These are phyloP conservation scores for Boletales sp. DNA, from an alignment of 768 basidiomycete genomes.

Conservation along the genomic window DNA sequence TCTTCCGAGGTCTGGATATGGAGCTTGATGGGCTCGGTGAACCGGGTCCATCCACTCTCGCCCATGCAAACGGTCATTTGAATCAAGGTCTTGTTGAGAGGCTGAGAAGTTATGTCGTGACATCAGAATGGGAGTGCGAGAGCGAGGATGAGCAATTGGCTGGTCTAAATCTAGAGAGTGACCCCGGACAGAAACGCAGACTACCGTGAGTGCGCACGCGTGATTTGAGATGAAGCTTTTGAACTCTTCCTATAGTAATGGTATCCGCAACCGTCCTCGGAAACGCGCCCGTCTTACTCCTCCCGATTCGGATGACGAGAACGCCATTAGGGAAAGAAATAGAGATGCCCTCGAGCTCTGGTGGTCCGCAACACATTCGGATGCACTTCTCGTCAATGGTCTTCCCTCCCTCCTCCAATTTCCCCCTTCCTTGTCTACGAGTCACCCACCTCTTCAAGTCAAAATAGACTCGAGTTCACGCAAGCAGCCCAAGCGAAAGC, in stretches of 20 bases:
- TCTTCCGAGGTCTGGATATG: slow-evolving; percentile 58
- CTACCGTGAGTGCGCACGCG: slow-evolving; percentile 17
- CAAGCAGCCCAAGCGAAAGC: slow-evolving; percentile 20
- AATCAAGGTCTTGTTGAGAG: slow-evolving; percentile 17
- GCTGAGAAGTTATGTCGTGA: slow-evolving; percentile 15
- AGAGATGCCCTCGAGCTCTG: slow-evolving; percentile 53
- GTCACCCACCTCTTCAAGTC: slow-evolving; percentile 4
- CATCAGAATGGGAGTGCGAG: slow-evolving; percentile 34
- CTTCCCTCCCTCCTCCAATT: slow-evolving; percentile 49
- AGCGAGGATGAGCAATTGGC: slow-evolving; percentile 31
- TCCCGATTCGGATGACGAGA: slow-evolving; percentile 36
- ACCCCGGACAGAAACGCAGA: slow-evolving; percentile 64
- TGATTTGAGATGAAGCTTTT: neutral
- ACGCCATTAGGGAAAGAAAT: slow-evolving; percentile 29
- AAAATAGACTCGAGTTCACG: slow-evolving; percentile 10
- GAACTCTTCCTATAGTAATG: slow-evolving; percentile 17
- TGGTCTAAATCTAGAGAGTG: slow-evolving; percentile 25
- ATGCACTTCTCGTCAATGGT: slow-evolving; percentile 59
- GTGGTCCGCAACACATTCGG: slow-evolving; percentile 72
- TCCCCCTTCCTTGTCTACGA: slow-evolving; percentile 20
- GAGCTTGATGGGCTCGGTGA: slow-evolving; percentile 41
- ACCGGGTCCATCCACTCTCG: slow-evolving; percentile 32
- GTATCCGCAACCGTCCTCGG: slow-evolving; percentile 42
- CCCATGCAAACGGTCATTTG: slow-evolving; percentile 29
- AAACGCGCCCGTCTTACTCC: slow-evolving; percentile 58